Evolutionary conservation across 441 rosid species (phyloP).

Genomic region (Gossypium laxum): DNA sequence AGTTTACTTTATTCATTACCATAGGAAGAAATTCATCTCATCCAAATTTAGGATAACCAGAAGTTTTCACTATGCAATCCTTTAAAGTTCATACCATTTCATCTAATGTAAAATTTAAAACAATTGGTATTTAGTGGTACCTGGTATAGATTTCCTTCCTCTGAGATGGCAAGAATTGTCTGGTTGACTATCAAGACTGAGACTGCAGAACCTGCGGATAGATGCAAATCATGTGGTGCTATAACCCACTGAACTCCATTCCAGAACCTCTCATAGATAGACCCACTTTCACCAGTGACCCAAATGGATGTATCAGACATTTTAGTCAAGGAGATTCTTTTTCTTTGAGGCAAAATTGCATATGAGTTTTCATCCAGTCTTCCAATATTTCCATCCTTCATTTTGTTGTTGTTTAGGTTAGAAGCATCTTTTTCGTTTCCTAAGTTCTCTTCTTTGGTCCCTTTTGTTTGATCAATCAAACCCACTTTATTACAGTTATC

Average conservation of each 20-base stretch:
- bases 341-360: conserved; percentile 36
- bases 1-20: background rate
- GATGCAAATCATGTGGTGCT: conserved; percentile 53
- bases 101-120: conserved; percentile 4
- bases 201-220: conserved; percentile 36
- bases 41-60: background rate
- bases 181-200: conserved; percentile 47
- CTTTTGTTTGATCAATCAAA: conserved; percentile 23
- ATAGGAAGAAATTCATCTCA: background rate
- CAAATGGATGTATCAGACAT: conserved; percentile 59
- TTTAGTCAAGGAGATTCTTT: conserved; percentile 48
- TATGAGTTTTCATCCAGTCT: conserved; percentile 18
- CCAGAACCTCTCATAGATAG: conserved; percentile 65
- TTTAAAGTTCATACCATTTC: background rate
- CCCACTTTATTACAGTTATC: conserved; percentile 49
- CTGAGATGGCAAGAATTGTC: conserved; percentile 52
- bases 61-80: background rate
- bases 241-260: conserved; percentile 67
- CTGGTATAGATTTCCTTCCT: conserved; percentile 50
- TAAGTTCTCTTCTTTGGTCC: conserved; percentile 16
- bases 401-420: conserved; percentile 13
- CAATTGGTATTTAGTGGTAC: conserved; percentile 19
- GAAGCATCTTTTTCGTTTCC: conserved; percentile 14
- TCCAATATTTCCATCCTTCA: conserved; percentile 17
- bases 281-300: conserved; percentile 63